Base-by-base conservation (phyloP, 2,329 filamentous ascomycete genomes). In the Colletotrichum sp. region DNA sequence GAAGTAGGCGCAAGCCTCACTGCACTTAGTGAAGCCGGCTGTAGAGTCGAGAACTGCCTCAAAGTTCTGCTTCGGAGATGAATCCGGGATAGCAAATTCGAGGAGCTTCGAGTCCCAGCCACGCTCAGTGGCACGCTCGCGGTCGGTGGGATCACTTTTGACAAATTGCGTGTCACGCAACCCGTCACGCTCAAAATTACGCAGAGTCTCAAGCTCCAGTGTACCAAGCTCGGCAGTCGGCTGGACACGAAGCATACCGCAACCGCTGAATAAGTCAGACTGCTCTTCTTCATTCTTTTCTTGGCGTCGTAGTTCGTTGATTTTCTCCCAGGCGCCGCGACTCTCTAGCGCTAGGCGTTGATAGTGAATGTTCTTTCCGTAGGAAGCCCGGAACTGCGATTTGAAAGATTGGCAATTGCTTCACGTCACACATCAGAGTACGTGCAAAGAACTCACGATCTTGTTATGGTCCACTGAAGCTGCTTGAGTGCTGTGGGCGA, bases 401-500 rank as follows among this genome's bases (percentile, higher is more conserved):
- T 38, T 24, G 13, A 16, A 51, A 21, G 8, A 34, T 58, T 31
- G 16, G 7, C 5, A 8, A 59, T 1, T 21, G 47, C 8, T 59
- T 27, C 16, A 5, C 4, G 4, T 9, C 33, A 15, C 8, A 6
- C 11, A 38, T 29, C 7, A 27, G 47, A 13, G 24, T 13, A 9
- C 8, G 13, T 24, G 16, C 5, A 34, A 5, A 3, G 16, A 27
- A 70, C 76, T 62, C 51, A 76, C 78, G 64, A 79, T 79, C 43
- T 79, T 79, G 71, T 79, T 78, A 27, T 77, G 77, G 38, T 79
- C 78, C 16, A 79, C 78, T 15, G 78, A 79, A 2, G 78, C 78
- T 16, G 74, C 78, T 54, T 77, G 77, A 13, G 74, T 74, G 8
- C 64, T 71, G 12, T 74, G 70, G 18, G 69, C 61, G 3, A 70